phyloP scores from a whole-genome alignment of 75 land plant genomes.

The Pinus tabuliformis region DNA sequence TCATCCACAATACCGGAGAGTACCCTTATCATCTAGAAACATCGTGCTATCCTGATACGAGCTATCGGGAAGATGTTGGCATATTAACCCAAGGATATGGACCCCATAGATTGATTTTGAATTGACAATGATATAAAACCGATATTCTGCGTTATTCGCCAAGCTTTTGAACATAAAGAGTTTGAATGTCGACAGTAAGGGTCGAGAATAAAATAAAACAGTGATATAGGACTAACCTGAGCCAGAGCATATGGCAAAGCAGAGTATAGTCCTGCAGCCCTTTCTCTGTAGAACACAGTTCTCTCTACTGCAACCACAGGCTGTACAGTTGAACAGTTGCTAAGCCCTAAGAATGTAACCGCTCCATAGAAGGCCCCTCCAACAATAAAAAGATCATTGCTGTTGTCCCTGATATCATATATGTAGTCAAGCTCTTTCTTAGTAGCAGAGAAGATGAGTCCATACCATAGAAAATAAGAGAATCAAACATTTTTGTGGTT shows the following conservation, averaged over 20 bases:
- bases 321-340: conserved; percentile 79
- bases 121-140: too few species aligned
- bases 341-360: conserved; percentile 74
- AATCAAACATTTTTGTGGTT: neutral
- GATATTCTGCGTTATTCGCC: too few species aligned
- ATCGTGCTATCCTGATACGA: too few species aligned
- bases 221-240: conserved; percentile 37
- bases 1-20: too few species aligned
- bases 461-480: neutral
- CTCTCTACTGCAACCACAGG: conserved; percentile 75
- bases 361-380: conserved; percentile 78
- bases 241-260: conserved; percentile 91
- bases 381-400: conserved; percentile 40
- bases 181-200: too few species aligned
- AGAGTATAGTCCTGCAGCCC: conserved; percentile 92
- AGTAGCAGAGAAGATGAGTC: neutral
- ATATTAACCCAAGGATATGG: too few species aligned
- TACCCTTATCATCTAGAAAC: too few species aligned
- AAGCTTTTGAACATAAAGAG: too few species aligned
- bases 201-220: too few species aligned
- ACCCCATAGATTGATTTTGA: too few species aligned
- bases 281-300: conserved; percentile 75
- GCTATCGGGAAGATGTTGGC: too few species aligned
- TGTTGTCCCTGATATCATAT: conserved; percentile 11
- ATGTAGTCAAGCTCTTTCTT: neutral